Evolutionary conservation across 768 basidiomycete species (phyloP).

Genomic region (Kondoa subrosea): DNA sequence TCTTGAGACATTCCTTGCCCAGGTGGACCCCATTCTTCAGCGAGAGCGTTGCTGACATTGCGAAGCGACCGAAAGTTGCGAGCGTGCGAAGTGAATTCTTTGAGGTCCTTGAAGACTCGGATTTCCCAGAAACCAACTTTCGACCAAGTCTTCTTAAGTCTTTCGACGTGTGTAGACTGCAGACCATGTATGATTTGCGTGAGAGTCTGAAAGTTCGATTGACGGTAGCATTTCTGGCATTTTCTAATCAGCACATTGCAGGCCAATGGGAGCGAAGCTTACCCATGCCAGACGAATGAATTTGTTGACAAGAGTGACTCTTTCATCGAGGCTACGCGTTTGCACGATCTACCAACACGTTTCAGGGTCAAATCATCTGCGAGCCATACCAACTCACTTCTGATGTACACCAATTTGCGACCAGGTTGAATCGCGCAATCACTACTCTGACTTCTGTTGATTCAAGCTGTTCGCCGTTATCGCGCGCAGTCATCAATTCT

Average conservation of each 20-base stretch:
- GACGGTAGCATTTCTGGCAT: slow-evolving; percentile 56
- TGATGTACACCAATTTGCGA: slow-evolving; percentile 60
- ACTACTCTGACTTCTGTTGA: slow-evolving; percentile 33
- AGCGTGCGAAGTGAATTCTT: slow-evolving; percentile 44
- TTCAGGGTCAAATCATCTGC: background rate
- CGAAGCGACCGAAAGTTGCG: slow-evolving; percentile 48
- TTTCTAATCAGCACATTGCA: background rate
- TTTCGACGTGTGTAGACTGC: slow-evolving; percentile 49
- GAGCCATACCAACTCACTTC: slow-evolving; percentile 36
- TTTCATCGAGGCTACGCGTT: slow-evolving; percentile 43
- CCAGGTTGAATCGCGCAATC: slow-evolving; percentile 65
- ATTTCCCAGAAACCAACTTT: slow-evolving; percentile 53
- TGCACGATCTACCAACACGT: slow-evolving; percentile 41
- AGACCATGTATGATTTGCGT: slow-evolving; percentile 66
- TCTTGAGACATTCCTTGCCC: background rate
- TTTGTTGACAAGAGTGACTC: slow-evolving; percentile 51
- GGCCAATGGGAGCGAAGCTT: slow-evolving; percentile 28
- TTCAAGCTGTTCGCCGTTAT: slow-evolving; percentile 11
- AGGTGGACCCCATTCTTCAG: slow-evolving; percentile 20
- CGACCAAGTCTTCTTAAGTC: slow-evolving; percentile 50
- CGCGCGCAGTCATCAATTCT: slow-evolving; percentile 37
- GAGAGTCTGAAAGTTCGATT: slow-evolving; percentile 60
- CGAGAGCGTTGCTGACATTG: slow-evolving; percentile 16
- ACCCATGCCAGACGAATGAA: slow-evolving; percentile 78
- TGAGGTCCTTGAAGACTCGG: slow-evolving; percentile 57